Evolutionary conservation across 331 rosid genomes (phyloP).

Genomic region (Quercus tomentella): DNA sequence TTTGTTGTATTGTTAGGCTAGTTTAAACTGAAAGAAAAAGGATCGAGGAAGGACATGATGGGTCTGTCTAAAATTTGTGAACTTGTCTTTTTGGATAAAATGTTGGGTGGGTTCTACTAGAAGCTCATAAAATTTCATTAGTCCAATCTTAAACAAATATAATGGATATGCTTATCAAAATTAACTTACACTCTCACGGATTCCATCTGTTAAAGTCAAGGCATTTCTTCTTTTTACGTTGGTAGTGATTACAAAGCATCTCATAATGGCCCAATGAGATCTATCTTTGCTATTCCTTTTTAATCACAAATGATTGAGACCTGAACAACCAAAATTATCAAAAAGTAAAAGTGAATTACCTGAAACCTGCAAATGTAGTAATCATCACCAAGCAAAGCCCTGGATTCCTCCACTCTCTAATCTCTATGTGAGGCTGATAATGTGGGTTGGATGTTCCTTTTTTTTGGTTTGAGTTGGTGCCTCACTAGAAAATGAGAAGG

Average conservation of each 20-base stretch:
- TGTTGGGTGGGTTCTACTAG: not conserved
- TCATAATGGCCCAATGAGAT: too few species aligned
- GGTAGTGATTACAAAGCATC: too few species aligned
- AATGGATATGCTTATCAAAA: not conserved
- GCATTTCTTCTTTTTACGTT: not conserved
- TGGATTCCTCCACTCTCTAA: slow-evolving; percentile 15
- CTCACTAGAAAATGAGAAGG: too few species aligned
- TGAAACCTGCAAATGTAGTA: slow-evolving; percentile 74
- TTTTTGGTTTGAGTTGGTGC: too few species aligned
- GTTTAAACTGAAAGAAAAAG: not conserved
- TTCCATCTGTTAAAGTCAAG: not conserved
- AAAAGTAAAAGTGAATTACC: slow-evolving; percentile 23
- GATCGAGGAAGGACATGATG: not conserved
- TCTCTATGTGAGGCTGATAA: too few species aligned
- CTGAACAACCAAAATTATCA: too few species aligned
- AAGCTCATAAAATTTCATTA: not conserved
- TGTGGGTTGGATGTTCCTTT: too few species aligned
- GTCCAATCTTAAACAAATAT: not conserved
- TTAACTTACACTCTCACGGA: not conserved
- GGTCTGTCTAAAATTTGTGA: not conserved
- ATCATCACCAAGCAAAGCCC: slow-evolving; percentile 56
- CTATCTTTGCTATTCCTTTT: too few species aligned
- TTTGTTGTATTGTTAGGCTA: not conserved
- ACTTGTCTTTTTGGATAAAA: not conserved
- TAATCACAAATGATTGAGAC: too few species aligned